A percentile compares a stretch with the other conserved stretches of the same genome.
These are phyloP conservation scores for Combretum micranthum DNA, from an alignment of 345 rosid genomes.

Conservation along the genomic window DNA sequence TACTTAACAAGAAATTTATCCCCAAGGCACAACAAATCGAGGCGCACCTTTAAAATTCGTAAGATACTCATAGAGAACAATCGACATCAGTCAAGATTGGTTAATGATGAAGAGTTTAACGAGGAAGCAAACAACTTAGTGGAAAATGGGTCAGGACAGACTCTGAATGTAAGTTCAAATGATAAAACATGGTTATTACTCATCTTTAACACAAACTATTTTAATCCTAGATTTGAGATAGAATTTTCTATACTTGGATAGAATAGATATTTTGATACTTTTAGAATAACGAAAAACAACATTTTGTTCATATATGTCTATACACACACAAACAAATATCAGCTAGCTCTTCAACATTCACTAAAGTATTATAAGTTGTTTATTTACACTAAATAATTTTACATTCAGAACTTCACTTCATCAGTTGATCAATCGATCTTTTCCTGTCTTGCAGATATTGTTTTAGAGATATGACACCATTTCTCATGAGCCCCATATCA, in stretches of 20 bases:
- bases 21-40: constrained; percentile 34
- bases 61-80: constrained; percentile 34
- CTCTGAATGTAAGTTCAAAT: constrained; percentile 59
- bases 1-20: constrained; percentile 69
- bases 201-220: not conserved
- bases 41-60: constrained; percentile 15
- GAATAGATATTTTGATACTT: too few species aligned
- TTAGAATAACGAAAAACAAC: too few species aligned
- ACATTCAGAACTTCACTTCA: not conserved
- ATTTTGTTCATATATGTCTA: too few species aligned
- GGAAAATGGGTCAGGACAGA: constrained; percentile 82
- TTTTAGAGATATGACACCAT: constrained; percentile 49
- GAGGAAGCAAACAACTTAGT: constrained; percentile 26
- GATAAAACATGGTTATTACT: not conserved
- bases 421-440: not conserved
- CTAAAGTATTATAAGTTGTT: too few species aligned
- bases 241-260: not conserved
- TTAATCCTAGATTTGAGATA: too few species aligned
- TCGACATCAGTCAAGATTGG: constrained; percentile 10
- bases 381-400: too few species aligned
- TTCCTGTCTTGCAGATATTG: constrained; percentile 58
- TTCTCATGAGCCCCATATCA: too few species aligned
- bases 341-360: too few species aligned
- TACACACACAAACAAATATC: too few species aligned
- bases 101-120: constrained; percentile 18